Percentiles rank a stretch among this genome's conserved stretches.
phyloP scores from a whole-genome alignment of 345 rosid species.

The Physaria fendleri region DNA sequence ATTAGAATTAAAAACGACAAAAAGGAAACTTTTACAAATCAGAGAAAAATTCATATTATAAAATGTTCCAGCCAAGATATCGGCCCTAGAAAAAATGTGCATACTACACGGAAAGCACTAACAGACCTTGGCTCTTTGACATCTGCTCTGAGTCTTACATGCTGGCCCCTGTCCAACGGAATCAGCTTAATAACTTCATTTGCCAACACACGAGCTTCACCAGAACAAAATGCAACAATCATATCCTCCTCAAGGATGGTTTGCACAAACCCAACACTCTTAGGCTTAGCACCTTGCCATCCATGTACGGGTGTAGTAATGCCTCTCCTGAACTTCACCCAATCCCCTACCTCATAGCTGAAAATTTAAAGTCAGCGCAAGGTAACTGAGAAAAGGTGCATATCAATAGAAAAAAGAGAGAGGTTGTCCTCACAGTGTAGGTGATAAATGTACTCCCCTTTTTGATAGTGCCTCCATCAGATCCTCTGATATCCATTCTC shows the following conservation, averaged over 20 bases:
- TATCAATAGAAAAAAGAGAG: conserved; percentile 12
- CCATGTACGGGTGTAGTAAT: conserved; percentile 65
- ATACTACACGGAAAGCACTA: conserved; percentile 1
- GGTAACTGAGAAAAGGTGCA: conserved; percentile 1
- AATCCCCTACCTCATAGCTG: conserved; percentile 91
- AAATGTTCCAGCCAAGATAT: not conserved
- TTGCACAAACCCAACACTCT: conserved; percentile 97
- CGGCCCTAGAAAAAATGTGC: not conserved
- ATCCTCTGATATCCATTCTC: conserved; percentile 98
- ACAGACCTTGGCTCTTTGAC: conserved; percentile 89
- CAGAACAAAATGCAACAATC: conserved; percentile 81
- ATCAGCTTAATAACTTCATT: conserved; percentile 81
- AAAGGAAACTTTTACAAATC: not conserved
- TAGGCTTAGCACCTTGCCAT: conserved; percentile 90
- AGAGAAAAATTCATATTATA: not conserved
- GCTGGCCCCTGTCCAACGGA: conserved; percentile 95
- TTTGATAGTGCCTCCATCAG: conserved; percentile 75
- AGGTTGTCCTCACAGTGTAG: conserved; percentile 62
- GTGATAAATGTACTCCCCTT: conserved; percentile 81
- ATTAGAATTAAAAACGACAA: conserved; percentile 1
- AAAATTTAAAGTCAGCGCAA: conserved; percentile 12
- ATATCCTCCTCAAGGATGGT: conserved; percentile 65
- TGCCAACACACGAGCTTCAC: conserved; percentile 76
- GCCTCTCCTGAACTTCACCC: conserved; percentile 91
- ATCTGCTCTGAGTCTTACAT: conserved; percentile 71